Evolutionary conservation across 2,329 filamentous ascomycete species (phyloP), one percentile per base, ranked within the genome.

Genomic region (Stagonosporopsis vannaccii): DNA sequence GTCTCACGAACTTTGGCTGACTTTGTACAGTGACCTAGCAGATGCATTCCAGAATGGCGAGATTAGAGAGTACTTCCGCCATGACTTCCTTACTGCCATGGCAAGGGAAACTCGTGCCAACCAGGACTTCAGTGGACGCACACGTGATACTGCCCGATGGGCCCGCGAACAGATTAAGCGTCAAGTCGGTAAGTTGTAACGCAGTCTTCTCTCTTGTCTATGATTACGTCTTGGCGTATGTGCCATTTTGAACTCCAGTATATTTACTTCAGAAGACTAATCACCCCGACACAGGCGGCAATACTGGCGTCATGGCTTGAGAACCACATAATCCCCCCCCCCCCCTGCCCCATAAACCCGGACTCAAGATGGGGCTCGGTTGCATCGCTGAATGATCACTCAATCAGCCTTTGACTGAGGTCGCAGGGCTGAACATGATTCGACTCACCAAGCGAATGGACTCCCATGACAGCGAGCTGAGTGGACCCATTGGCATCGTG

Each of bases 111-210:
- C 92, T 42, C 90, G 93, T 71, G 85, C 87, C 56, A 97, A 95
- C 82, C 89, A 91, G 67, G 93, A 98, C 42, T 97, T 91, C 81
- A 85, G 88, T 67, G 73, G 85, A 25, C 90, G 93, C 61, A 99
- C 95, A 3, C 89, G 95, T 64, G 92, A 97, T 65, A 98, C 95
- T 42, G 95, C 95, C 73, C 90, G 94, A 69, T 99, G 95, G 95
- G 93, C 95, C 61, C 90, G 94, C 59, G 95, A 98, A 79, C 92
- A 97, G 77, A 93, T 98, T 76, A 98, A 97, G 85, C 90, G 92
- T 69, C 95, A 99, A 79, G 79, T 88, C 48, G 77, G 77, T 79
- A 72, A 36, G 75, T 71, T 52, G 43, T 19, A 52, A 45, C 17
- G 15, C 37, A 23, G 28, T 36, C 9, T 30, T 42, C 36, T 8